Percentiles rank a stretch among this genome's conserved stretches.
Conservation (phyloP, 2,329 filamentous ascomycete species). For the Penicillium sp. region DNA sequence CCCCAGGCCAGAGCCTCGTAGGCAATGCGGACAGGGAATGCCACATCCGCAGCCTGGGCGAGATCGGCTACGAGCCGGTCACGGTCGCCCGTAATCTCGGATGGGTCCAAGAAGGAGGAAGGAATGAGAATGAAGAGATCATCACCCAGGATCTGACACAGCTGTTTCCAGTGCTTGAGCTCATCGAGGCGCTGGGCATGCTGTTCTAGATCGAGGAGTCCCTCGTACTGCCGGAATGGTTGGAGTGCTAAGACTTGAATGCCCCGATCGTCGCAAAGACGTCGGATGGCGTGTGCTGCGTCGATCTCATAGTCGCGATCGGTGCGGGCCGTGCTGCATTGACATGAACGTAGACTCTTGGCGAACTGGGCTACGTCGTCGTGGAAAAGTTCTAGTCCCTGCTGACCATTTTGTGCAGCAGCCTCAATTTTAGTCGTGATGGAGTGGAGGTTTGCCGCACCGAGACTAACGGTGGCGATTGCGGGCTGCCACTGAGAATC, state of each 20-base stretch:
- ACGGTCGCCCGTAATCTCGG: conserved; percentile 17
- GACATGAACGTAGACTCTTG: conserved; percentile 36
- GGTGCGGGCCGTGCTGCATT: conserved; percentile 19
- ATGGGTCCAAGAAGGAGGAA: conserved; percentile 19
- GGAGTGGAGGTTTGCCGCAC: conserved; percentile 15
- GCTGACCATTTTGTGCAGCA: conserved; percentile 40
- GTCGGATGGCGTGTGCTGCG: conserved; percentile 51
- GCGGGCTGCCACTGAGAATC: conserved; percentile 19
- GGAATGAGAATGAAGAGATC: conserved; percentile 22
- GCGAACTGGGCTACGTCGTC: conserved; percentile 63
- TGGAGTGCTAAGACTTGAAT: conserved; percentile 63
- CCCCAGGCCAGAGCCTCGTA: conserved; percentile 71
- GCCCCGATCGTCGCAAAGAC: conserved; percentile 48
- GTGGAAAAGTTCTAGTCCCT: conserved; percentile 65
- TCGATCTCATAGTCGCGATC: conserved; percentile 55
- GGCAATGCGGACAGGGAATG: conserved; percentile 43
- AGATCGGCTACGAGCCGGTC: conserved; percentile 18
- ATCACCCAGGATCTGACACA: conserved; percentile 18
- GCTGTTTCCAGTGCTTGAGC: conserved; percentile 18
- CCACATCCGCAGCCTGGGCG: conserved; percentile 18
- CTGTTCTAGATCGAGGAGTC: conserved; percentile 28
- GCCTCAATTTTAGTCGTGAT: conserved; percentile 29
- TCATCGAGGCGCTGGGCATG: conserved; percentile 19
- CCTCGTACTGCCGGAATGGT: conserved; percentile 68
- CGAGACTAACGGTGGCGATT: conserved; percentile 22